phyloP scores from a whole-genome alignment of 164 flowering plant genomes.

The Cinnamomum micranthum region DNA sequence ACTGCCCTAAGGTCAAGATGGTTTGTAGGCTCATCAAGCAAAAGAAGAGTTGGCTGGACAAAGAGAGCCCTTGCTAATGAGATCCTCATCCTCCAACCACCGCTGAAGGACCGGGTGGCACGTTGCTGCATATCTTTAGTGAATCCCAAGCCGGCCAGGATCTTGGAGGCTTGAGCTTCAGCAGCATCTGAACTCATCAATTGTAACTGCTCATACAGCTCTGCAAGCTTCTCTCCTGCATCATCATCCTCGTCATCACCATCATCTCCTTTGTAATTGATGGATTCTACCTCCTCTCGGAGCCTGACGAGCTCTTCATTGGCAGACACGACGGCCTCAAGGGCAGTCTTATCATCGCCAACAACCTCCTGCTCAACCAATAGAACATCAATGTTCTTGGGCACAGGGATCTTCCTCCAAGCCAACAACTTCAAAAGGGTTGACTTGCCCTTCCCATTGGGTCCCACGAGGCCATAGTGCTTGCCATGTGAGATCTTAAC shows the following conservation, averaged over 20 bases:
- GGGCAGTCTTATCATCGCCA: conserved; percentile 67
- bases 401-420: conserved; percentile 90
- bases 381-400: conserved; percentile 83
- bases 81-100: conserved; percentile 95
- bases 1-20: conserved; percentile 89
- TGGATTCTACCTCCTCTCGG: conserved; percentile 52
- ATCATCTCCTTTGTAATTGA: conserved; percentile 39
- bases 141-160: conserved; percentile 83
- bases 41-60: conserved; percentile 71
- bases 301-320: conserved; percentile 67
- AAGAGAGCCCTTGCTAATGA: conserved; percentile 83
- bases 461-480: conserved; percentile 53
- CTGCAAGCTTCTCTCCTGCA: conserved; percentile 62
- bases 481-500: conserved; percentile 20
- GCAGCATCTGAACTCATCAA: conserved; percentile 77
- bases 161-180: conserved; percentile 81
- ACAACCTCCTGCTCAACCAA: conserved; percentile 84
- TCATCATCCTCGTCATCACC: conserved; percentile 33
- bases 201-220: conserved; percentile 64
- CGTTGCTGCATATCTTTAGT: conserved; percentile 72
- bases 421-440: conserved; percentile 79
- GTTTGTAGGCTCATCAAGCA: conserved; percentile 88
- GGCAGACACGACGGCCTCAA: conserved; percentile 84
- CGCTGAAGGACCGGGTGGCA: conserved; percentile 53
- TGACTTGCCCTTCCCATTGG: conserved; percentile 82